Evolutionary conservation across 495 filamentous ascomycete species (phyloP).

Genomic region (Articulospora tetracladia): DNA sequence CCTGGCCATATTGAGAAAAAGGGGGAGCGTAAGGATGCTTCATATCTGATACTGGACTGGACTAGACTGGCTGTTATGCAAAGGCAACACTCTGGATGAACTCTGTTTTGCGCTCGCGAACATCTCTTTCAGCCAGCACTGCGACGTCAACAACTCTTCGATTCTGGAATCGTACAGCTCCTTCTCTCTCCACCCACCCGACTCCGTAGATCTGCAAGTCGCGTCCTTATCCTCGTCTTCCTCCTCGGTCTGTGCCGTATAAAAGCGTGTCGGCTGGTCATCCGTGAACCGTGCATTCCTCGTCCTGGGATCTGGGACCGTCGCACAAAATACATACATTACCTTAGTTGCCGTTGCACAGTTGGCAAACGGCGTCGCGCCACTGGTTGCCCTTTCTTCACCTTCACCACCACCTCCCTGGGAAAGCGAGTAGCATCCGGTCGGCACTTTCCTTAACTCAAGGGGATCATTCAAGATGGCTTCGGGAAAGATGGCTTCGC

Average conservation of each 20-base stretch:
- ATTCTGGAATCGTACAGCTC: background rate
- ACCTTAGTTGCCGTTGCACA: background rate
- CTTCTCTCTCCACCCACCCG: background rate
- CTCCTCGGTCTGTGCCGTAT: background rate
- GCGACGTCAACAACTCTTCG: background rate
- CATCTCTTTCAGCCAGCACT: background rate
- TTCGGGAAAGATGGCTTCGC: conserved; percentile 20
- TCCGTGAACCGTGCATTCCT: background rate
- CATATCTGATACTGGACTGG: background rate
- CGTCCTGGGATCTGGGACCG: too few species aligned
- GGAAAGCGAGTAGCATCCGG: background rate
- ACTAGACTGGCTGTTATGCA: background rate
- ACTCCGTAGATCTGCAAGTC: background rate
- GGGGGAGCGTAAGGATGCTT: too few species aligned
- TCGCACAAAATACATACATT: background rate
- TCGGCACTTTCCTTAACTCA: background rate
- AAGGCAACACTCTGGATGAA: background rate
- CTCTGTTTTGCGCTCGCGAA: too few species aligned
- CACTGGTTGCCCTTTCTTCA: too few species aligned
- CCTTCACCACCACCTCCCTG: too few species aligned
- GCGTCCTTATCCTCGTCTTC: too few species aligned
- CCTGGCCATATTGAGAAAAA: too few species aligned
- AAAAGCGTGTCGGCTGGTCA: background rate
- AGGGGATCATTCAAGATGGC: conserved; percentile 12
- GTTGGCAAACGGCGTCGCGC: background rate